These are phyloP conservation scores for Hippophae rhamnoides DNA, from an alignment of 306 rosid species.

Conservation along the genomic window DNA sequence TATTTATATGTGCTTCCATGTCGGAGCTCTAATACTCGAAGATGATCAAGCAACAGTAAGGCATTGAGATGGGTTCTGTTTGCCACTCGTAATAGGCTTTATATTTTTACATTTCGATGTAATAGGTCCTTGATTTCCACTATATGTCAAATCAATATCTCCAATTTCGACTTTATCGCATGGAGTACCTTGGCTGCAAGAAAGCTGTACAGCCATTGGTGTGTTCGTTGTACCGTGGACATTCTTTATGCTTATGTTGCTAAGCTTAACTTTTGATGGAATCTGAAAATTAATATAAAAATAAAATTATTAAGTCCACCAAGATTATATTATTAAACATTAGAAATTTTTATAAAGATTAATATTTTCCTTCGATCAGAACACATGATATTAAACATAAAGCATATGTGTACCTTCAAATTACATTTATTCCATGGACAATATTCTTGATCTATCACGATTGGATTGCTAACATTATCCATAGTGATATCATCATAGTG, in stretches of 20 bases:
- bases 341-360: neutral
- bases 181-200: too few relatives aligned
- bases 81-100: constrained; percentile 14
- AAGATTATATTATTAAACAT: neutral
- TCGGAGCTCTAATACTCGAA: too few relatives aligned
- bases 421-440: constrained; percentile 34
- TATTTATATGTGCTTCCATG: too few relatives aligned
- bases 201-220: too few relatives aligned
- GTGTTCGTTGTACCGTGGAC: too few relatives aligned
- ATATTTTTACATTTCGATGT: constrained; percentile 25
- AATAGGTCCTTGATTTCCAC: constrained; percentile 7
- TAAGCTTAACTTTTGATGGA: too few relatives aligned
- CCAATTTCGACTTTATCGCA: neutral
- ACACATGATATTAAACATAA: neutral
- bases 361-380: too few relatives aligned
- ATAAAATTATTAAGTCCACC: too few relatives aligned
- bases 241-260: too few relatives aligned
- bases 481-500: too few relatives aligned
- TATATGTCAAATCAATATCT: constrained; percentile 20
- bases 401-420: constrained; percentile 5
- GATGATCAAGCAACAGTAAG: too few relatives aligned
- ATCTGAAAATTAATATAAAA: too few relatives aligned
- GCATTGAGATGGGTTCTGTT: neutral
- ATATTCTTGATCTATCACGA: constrained; percentile 17
- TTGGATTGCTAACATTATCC: constrained; percentile 7